Base-by-base conservation (phyloP, 768 basidiomycete species). In the Daedaleopsis sinensis region DNA sequence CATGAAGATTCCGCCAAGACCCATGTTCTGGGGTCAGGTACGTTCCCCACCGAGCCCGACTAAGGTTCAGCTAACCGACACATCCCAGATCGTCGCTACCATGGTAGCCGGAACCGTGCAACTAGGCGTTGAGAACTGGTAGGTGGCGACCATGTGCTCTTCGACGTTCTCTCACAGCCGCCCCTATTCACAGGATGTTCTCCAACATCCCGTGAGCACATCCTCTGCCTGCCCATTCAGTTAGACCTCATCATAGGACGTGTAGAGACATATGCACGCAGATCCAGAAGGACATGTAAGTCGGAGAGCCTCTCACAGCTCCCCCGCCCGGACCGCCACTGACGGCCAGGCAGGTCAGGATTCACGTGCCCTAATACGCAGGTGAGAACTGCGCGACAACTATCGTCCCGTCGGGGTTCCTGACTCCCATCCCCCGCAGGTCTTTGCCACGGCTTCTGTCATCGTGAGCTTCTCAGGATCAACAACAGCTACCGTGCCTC, bases 81-180 rank as follows among this genome's bases (percentile, higher is more conserved):
- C 8, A 50, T 21, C 53, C 18, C 19, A 58, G 58, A 57, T 64
- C n/a, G 78, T 86, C 19, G 89, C 84, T 1, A 73, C 71, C 7
- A 61, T 72, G 18, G 71, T 91, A 35, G 84, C 86, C 0, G 89
- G 84, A 19, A 89, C 88, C 3, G 81, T 83, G 8, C 89, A 90
- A 64, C 75, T 90, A 3, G 85, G 80, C 2, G 84, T 89, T 1
- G 84, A 87, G 67, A 68, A 85, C 13, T 90, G 73, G 75, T 67
- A 37, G 4, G 58, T 43, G 18, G 11, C 43, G 13, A 16, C 19
- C 24, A 15, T 16, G 19, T 24, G 11, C 10, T 39, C 19, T 6
- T 6, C 19, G 47, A 35, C 19, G n/a, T 5, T 23, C 15, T 13
- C 23, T 1, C 15, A 11, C 43, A 12, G 8, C 27, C 23, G 3